These are phyloP conservation scores for Fusarium nematophilum DNA, from an alignment of 2,329 filamentous ascomycete genomes.

Conservation along the genomic window DNA sequence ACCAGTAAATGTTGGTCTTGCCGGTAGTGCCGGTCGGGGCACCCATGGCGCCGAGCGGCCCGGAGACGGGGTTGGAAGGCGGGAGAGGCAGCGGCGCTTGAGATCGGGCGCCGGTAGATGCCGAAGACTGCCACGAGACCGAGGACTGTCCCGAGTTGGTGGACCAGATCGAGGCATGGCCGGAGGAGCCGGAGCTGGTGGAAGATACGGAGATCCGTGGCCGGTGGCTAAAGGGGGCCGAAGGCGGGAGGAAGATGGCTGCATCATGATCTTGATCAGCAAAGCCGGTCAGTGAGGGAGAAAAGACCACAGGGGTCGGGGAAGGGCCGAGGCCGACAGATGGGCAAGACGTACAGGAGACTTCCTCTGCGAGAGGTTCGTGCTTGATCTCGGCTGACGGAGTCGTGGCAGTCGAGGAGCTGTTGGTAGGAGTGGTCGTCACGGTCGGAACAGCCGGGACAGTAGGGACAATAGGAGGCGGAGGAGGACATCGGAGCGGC, in stretches of 20 bases:
- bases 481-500: slow-evolving; percentile 48
- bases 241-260: slow-evolving; percentile 50
- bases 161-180: slow-evolving; percentile 60
- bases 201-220: slow-evolving; percentile 62
- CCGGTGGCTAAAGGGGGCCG: slow-evolving; percentile 54
- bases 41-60: slow-evolving; percentile 45
- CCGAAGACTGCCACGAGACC: slow-evolving; percentile 54
- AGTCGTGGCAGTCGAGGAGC: slow-evolving; percentile 37
- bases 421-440: slow-evolving; percentile 33
- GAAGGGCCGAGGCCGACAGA: slow-evolving; percentile 2
- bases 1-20: slow-evolving; percentile 65
- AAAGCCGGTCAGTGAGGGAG: slow-evolving; percentile 16
- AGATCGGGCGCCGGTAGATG: slow-evolving; percentile 48
- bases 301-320: not conserved
- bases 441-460: slow-evolving; percentile 32
- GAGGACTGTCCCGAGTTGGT: slow-evolving; percentile 54
- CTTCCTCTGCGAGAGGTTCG: slow-evolving; percentile 45
- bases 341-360: slow-evolving; percentile 39
- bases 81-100: slow-evolving; percentile 53
- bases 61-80: slow-evolving; percentile 48
- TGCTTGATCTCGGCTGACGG: slow-evolving; percentile 45
- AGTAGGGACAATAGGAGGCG: slow-evolving; percentile 43
- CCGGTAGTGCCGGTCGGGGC: slow-evolving; percentile 42
- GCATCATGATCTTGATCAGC: slow-evolving; percentile 36
- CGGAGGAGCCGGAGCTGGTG: slow-evolving; percentile 61